phyloP scores from a whole-genome alignment of 192 early-diverging fungal genomes.

The Gonapodya sp. region DNA sequence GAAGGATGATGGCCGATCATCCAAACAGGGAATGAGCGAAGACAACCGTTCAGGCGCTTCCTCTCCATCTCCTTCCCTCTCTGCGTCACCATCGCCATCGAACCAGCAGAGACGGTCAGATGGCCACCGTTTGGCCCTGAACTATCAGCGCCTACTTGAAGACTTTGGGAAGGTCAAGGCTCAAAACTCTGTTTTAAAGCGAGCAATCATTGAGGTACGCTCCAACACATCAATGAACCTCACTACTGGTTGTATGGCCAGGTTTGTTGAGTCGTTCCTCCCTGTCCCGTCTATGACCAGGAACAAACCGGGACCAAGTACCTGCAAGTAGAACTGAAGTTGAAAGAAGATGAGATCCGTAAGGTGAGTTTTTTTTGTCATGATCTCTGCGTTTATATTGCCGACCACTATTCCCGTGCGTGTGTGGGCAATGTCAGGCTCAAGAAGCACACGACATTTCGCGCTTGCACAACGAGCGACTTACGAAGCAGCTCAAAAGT shows the following conservation, averaged over 20 bases:
- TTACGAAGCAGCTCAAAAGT: neutral
- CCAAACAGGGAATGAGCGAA: neutral
- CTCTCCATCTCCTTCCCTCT: neutral
- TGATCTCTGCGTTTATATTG: too few species aligned
- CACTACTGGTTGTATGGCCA: neutral
- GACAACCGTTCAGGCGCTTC: neutral
- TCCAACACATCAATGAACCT: too few species aligned
- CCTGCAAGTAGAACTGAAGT: neutral
- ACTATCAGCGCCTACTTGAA: neutral
- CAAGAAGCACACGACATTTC: neutral
- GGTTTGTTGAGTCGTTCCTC: neutral
- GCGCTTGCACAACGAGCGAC: neutral
- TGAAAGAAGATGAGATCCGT: constrained; percentile 7
- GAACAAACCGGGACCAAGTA: neutral
- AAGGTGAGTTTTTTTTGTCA: too few species aligned
- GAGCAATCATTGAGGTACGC: constrained; percentile 5
- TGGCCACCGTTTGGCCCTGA: neutral
- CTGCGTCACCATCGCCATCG: neutral
- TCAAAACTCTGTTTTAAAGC: neutral
- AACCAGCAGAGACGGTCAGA: neutral
- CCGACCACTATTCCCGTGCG: neutral
- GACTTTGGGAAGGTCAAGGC: neutral
- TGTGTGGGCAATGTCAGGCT: neutral
- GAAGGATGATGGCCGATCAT: too few species aligned
- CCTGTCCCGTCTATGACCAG: neutral